Evolutionary conservation across 805 yeast genomes (phyloP), one percentile per base, ranked within the genome.

Genomic region (Candida quercuum): DNA sequence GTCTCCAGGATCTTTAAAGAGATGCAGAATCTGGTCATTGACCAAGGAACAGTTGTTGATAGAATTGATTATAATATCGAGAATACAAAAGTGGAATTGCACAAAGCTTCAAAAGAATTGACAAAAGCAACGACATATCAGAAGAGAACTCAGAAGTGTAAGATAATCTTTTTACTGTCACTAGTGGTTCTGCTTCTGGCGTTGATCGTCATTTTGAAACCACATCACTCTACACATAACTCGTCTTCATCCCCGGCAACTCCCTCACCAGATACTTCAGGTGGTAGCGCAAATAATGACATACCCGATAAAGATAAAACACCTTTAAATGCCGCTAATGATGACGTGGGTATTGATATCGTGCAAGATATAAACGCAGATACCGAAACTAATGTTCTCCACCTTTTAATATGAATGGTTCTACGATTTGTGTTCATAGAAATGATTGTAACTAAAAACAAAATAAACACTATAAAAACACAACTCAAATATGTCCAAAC

Each of bases 31-130:
- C 69, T 93, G 71, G 86, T 93, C 30, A 83, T 93, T 39, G 98
- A 93, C 53, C 99, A 93, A 61, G 99, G 99, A 1, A 86, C 96
- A 0, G 72, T 93, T 31, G 69, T 93, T 42, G 99, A 93, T 61
- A 68, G 97, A 48, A 91, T 93, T 39, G 99, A 91, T 60, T 93
- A 91, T 59, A 93, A 93, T 56, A 64, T 93, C 41, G 83, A 82
- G 43, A 79, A 78, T 42, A 82, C 95, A n/a, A 81, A 76, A 3
- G 76, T 76, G 25, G 83, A 87, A 46, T 73, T 91, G 41, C 77
- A 80, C 51, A 72, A 70, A 27, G 93, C 97, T 0, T 86, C 85
- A 42, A 75, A 76, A 43, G 93, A 93, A 61, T 65, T 93, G 43
- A 67, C 71, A 9, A 71, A 78, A 48, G 97, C 97, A 0, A 79